phyloP scores from a whole-genome alignment of 176 grass and related monocot species.

The Zizania latifolia region DNA sequence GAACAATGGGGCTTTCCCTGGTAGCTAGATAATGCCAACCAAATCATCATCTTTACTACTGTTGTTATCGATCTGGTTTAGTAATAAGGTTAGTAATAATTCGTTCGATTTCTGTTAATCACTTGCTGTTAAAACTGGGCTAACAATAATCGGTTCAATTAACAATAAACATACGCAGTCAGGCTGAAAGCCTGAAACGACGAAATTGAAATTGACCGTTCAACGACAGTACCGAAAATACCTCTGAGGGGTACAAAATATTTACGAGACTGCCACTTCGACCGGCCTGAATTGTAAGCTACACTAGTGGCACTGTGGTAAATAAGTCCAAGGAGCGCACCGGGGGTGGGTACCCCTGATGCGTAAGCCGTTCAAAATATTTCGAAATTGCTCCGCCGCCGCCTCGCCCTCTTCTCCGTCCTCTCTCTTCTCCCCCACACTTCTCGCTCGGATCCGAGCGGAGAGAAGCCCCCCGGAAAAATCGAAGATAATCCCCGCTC shows the following conservation, averaged over 20 bases:
- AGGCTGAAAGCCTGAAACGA: no score
- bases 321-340: not conserved
- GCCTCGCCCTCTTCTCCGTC: not conserved
- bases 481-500: not conserved
- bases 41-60: no score
- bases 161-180: no score
- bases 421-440: not conserved
- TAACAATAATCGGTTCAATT: no score
- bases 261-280: not conserved
- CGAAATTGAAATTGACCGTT: conserved; percentile 26
- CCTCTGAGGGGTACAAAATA: fast-evolving
- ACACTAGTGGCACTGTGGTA: not conserved
- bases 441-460: conserved; percentile 29
- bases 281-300: not conserved
- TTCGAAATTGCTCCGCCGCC: conserved; percentile 46
- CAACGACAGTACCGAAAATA: not conserved
- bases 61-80: no score
- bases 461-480: not conserved
- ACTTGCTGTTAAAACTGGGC: no score
- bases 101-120: no score
- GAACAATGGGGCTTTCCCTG: no score
- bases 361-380: conserved; percentile 55
- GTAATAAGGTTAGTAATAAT: no score
- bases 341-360: conserved; percentile 4
- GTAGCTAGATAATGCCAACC: no score